These are phyloP conservation scores for Salix caprea DNA, from an alignment of 345 rosid species.

Conservation along the genomic window DNA sequence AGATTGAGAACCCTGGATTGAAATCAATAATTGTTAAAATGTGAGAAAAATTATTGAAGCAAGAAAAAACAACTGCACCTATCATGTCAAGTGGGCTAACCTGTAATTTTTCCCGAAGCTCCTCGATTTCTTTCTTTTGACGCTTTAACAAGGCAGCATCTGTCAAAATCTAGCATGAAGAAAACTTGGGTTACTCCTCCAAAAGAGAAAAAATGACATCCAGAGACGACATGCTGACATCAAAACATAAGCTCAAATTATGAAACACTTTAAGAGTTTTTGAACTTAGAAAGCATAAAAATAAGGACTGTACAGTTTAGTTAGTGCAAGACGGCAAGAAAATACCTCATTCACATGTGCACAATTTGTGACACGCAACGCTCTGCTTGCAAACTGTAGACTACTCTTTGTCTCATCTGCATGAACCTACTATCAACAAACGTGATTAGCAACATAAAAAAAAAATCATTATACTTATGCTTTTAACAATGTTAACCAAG, in stretches of 20 bases:
- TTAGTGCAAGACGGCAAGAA: constrained; percentile 28
- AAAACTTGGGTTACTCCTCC: constrained; percentile 9
- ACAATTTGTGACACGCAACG: constrained; percentile 81
- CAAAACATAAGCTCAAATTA: background rate
- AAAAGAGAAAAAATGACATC: background rate
- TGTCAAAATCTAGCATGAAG: constrained; percentile 58
- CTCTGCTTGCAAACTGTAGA: constrained; percentile 95
- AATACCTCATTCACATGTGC: constrained; percentile 80
- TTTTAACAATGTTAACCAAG: background rate
- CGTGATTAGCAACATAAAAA: background rate
- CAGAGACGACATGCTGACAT: background rate
- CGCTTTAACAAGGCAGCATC: constrained; percentile 96
- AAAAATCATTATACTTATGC: background rate
- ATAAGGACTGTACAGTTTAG: background rate
- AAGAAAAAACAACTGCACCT: background rate
- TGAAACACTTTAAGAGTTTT: constrained; percentile 5
- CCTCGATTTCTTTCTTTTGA: constrained; percentile 96
- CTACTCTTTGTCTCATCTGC: constrained; percentile 97
- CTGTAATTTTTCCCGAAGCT: constrained; percentile 88
- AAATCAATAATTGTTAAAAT: background rate
- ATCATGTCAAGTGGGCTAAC: constrained; percentile 24
- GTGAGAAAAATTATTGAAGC: background rate
- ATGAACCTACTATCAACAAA: constrained; percentile 58
- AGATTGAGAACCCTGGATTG: constrained; percentile 68
- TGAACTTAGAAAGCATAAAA: background rate